These are phyloP conservation scores for Orbilia javanica DNA, from an alignment of 2,329 filamentous ascomycete species.

Conservation along the genomic window DNA sequence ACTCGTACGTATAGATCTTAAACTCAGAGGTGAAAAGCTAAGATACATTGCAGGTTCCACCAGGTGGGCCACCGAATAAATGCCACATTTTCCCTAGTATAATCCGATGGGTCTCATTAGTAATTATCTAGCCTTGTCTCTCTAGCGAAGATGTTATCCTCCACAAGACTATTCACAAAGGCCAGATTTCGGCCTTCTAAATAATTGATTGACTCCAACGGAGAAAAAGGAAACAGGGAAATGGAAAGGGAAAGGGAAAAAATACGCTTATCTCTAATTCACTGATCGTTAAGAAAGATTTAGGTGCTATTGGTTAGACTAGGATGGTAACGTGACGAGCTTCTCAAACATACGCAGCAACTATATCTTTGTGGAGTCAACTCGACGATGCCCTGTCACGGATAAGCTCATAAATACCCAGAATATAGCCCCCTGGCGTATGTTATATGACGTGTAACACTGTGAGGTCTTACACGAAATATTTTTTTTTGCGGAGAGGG, in stretches of 20 bases:
- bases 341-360: slow-evolving; percentile 13
- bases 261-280: not conserved
- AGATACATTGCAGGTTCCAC: slow-evolving; percentile 11
- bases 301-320: not conserved
- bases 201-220: not conserved
- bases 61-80: not conserved
- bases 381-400: slow-evolving; percentile 11
- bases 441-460: slow-evolving; percentile 58
- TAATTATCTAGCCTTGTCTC: not conserved
- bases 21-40: not conserved
- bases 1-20: slow-evolving; percentile 2
- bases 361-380: slow-evolving; percentile 26
- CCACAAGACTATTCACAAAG: not conserved
- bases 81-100: not conserved
- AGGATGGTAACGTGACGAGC: slow-evolving; percentile 39
- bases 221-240: not conserved
- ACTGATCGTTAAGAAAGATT: not conserved
- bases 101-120: not conserved
- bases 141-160: not conserved
- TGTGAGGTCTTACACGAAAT: slow-evolving; percentile 30
- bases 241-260: not conserved
- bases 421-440: slow-evolving; percentile 42
- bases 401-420: slow-evolving; percentile 45
- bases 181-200: not conserved
- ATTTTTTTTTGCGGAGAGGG: slow-evolving; percentile 11